Evolutionary conservation across 2,329 filamentous ascomycete species (phyloP).

Genomic region (Sordariomycetes sp.): DNA sequence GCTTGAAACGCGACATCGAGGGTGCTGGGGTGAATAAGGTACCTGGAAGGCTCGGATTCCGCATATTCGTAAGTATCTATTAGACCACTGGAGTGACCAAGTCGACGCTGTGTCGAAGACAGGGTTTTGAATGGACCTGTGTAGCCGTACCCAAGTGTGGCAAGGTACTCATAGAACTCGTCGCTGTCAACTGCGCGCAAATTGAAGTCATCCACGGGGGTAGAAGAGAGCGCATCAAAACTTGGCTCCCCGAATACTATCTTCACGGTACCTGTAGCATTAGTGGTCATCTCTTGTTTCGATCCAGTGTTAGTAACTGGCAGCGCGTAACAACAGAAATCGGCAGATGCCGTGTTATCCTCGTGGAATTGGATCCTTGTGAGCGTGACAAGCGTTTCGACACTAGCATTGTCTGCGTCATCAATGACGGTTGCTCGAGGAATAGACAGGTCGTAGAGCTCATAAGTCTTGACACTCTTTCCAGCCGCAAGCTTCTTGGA

Average conservation of each 20-base stretch:
- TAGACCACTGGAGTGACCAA: slow-evolving; percentile 4
- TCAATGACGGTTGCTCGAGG: slow-evolving; percentile 4
- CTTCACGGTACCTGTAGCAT: too few species aligned
- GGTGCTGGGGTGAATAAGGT: slow-evolving; percentile 19
- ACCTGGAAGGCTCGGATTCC: not conserved
- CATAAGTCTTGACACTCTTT: slow-evolving; percentile 1
- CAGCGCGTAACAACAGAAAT: slow-evolving; percentile 8
- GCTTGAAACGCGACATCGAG: slow-evolving; percentile 23
- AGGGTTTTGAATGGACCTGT: slow-evolving; percentile 10
- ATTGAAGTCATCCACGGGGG: slow-evolving; percentile 7
- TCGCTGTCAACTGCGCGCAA: slow-evolving; percentile 11
- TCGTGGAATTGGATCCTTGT: slow-evolving; percentile 6
- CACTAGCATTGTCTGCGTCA: slow-evolving; percentile 8
- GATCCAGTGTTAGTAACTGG: slow-evolving; percentile 6
- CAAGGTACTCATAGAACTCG: slow-evolving; percentile 10
- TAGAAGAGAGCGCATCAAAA: too few species aligned
- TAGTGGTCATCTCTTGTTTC: too few species aligned
- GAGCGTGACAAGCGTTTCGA: slow-evolving; percentile 13
- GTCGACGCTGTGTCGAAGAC: slow-evolving; percentile 5
- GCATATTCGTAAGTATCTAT: not conserved
- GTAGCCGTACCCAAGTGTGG: slow-evolving; percentile 10
- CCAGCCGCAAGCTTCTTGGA: slow-evolving; percentile 1
- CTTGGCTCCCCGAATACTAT: too few species aligned
- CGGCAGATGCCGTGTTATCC: slow-evolving; percentile 7
- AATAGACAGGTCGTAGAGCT: slow-evolving; percentile 4